Conservation (phyloP, 129 eudicot species). For the Centaurea solstitialis region DNA sequence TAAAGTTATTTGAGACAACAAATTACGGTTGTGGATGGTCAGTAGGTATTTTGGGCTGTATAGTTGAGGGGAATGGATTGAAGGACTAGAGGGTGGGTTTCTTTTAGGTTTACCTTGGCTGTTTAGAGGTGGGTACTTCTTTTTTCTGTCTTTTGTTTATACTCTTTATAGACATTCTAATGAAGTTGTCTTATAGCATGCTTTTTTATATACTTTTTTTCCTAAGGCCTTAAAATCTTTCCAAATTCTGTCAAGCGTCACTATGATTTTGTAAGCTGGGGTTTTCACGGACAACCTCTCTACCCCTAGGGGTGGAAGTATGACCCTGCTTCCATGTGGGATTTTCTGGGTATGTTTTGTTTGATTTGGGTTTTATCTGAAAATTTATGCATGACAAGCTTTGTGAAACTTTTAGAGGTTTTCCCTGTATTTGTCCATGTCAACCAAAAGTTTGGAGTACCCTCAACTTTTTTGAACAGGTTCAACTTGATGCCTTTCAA, state of each 20-base stretch:
- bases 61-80: too few relatives aligned
- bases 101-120: neutral
- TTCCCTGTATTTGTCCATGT: neutral
- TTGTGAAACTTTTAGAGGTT: neutral
- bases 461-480: too few relatives aligned
- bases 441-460: neutral
- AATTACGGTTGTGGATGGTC: neutral
- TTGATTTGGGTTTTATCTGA: neutral
- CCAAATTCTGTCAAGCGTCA: too few relatives aligned
- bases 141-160: too few relatives aligned
- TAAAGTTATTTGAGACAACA: neutral
- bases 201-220: too few relatives aligned
- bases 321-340: neutral
- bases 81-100: too few relatives aligned
- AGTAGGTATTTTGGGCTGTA: too few relatives aligned
- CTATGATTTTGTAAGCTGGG: too few relatives aligned
- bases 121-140: neutral
- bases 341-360: neutral
- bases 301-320: too few relatives aligned
- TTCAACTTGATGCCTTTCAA: neutral
- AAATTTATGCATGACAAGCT: neutral
- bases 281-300: too few relatives aligned
- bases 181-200: too few relatives aligned
- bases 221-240: too few relatives aligned
- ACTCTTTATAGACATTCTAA: neutral